These are phyloP conservation scores for Pichia norvegensis DNA, from an alignment of 1,139 yeast genomes.

Conservation along the genomic window DNA sequence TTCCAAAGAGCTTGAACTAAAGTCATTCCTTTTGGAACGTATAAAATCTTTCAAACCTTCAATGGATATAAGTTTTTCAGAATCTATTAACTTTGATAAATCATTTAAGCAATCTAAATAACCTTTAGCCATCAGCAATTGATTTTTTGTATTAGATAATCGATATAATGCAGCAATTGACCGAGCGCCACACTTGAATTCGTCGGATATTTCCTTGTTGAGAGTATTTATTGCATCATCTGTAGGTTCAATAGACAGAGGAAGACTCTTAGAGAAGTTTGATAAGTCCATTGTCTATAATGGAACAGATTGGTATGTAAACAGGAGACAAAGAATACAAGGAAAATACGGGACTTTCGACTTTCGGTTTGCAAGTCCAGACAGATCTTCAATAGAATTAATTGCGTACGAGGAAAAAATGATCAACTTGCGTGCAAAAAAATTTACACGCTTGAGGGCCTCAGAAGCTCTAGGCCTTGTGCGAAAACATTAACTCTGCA, in stretches of 20 bases:
- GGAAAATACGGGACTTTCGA: no score
- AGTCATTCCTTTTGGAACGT: slow-evolving; percentile 2
- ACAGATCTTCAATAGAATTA: no score
- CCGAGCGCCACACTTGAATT: slow-evolving; percentile 57
- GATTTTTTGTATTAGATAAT: slow-evolving; percentile 39
- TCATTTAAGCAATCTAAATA: slow-evolving; percentile 53
- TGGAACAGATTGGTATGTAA: neutral
- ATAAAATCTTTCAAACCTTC: slow-evolving; percentile 6
- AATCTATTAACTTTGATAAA: slow-evolving; percentile 36
- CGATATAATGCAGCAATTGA: slow-evolving; percentile 58
- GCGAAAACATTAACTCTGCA: no score
- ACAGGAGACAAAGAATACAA: neutral
- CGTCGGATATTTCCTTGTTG: slow-evolving; percentile 39
- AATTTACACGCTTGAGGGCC: no score
- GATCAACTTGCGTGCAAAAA: no score
- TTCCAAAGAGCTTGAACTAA: neutral
- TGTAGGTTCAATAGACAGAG: slow-evolving; percentile 40
- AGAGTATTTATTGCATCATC: slow-evolving; percentile 39
- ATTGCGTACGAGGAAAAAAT: no score
- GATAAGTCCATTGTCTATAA: slow-evolving; percentile 42
- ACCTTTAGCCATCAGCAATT: slow-evolving; percentile 42
- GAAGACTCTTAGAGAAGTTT: slow-evolving; percentile 44
- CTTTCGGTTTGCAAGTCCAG: no score
- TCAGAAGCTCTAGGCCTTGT: no score
- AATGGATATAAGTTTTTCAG: slow-evolving; percentile 1